phyloP scores from a whole-genome alignment of 2,329 filamentous ascomycete species.

The Paraphaeosphaeria minitans region DNA sequence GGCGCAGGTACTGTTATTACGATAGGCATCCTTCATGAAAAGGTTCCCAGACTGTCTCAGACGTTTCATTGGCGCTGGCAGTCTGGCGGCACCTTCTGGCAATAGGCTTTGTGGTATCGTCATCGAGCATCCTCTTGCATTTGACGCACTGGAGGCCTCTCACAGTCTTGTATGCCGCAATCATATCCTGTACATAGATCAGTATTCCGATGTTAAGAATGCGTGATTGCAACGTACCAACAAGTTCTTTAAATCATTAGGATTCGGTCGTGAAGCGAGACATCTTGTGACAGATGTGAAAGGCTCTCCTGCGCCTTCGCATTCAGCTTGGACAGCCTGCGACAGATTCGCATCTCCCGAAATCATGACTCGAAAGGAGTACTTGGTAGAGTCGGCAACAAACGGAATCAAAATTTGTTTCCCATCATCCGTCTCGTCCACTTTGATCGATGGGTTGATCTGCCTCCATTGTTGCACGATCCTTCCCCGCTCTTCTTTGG shows the following conservation, averaged over 20 bases:
- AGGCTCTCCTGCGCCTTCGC: constrained; percentile 35
- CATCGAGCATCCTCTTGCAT: constrained; percentile 40
- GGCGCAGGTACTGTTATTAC: constrained; percentile 6
- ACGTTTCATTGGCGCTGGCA: constrained; percentile 20
- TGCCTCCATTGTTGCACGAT: constrained; percentile 33
- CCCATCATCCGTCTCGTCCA: constrained; percentile 32
- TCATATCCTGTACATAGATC: constrained; percentile 45
- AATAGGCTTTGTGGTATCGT: constrained; percentile 27
- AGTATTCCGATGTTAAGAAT: neutral
- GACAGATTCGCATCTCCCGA: constrained; percentile 32
- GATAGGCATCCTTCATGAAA: constrained; percentile 44
- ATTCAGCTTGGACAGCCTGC: constrained; percentile 37
- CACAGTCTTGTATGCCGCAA: constrained; percentile 44
- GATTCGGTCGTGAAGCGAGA: constrained; percentile 37
- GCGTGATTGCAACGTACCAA: constrained; percentile 33
- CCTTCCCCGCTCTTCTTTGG: constrained; percentile 27
- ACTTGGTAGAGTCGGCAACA: constrained; percentile 26
- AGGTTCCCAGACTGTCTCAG: constrained; percentile 39
- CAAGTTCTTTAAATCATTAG: constrained; percentile 39
- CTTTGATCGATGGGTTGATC: constrained; percentile 33
- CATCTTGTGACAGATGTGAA: constrained; percentile 41
- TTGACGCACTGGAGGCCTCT: constrained; percentile 39
- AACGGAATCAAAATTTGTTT: constrained; percentile 32
- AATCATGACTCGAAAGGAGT: constrained; percentile 37
- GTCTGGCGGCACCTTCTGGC: constrained; percentile 40